Percentiles rank a stretch among this genome's conserved stretches.
phyloP scores from a whole-genome alignment of 441 rosid genomes.

The Hura crepitans region DNA sequence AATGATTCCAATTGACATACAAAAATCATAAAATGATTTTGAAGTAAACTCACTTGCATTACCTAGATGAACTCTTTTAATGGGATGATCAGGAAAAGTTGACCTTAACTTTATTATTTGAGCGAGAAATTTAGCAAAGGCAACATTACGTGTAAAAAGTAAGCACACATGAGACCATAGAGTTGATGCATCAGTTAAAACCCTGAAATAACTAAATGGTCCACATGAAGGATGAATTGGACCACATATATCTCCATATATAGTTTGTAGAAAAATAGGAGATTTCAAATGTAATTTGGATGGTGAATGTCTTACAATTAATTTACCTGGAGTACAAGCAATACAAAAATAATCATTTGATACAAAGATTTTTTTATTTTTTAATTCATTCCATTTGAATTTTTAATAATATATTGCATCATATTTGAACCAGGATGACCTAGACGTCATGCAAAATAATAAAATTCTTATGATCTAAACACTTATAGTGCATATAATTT shows the following conservation, averaged over 20 bases:
- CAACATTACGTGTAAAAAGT: not conserved
- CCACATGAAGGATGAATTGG: not conserved
- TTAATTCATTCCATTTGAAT: not conserved
- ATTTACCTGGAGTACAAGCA: not conserved
- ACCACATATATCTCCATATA: too few species aligned
- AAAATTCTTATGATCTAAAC: too few species aligned
- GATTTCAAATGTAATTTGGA: not conserved
- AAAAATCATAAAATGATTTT: too few species aligned
- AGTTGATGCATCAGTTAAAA: not conserved
- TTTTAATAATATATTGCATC: not conserved
- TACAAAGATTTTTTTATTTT: too few species aligned
- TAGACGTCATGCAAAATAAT: not conserved
- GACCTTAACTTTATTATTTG: not conserved
- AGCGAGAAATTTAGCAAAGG: too few species aligned
- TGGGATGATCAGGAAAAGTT: too few species aligned
- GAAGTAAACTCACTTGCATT: too few species aligned
- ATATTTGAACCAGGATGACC: not conserved
- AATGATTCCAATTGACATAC: too few species aligned
- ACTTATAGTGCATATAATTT: too few species aligned
- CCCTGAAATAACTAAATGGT: not conserved
- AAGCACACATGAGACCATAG: not conserved
- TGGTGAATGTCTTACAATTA: not conserved
- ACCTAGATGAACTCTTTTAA: too few species aligned
- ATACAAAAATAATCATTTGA: not conserved
- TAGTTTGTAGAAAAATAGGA: too few species aligned